Evolutionary conservation across 2,329 filamentous ascomycete species (phyloP).

Genomic region (Monosporascus sp.): DNA sequence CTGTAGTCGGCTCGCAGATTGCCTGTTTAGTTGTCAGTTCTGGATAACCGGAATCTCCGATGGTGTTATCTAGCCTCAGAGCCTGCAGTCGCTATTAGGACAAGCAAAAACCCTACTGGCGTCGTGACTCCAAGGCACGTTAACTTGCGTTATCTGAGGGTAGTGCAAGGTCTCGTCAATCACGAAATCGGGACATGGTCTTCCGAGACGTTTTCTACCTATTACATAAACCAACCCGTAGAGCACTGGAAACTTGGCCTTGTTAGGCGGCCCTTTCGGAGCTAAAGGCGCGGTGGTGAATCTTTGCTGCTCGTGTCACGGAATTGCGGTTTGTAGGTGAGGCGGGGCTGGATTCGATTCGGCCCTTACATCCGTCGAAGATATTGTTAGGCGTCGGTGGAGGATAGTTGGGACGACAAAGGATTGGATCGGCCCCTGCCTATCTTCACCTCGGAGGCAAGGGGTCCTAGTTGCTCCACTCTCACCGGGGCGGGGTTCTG

Average conservation of each 20-base stretch:
- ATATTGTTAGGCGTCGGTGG: not conserved
- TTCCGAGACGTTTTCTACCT: not conserved
- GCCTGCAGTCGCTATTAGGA: too few species aligned
- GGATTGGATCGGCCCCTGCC: not conserved
- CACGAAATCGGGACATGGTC: not conserved
- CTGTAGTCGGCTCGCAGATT: too few species aligned
- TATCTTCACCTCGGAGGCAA: not conserved
- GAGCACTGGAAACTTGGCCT: not conserved
- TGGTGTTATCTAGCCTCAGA: too few species aligned
- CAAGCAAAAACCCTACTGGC: too few species aligned
- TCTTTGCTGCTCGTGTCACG: too few species aligned
- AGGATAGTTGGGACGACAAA: not conserved
- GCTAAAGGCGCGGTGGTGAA: not conserved
- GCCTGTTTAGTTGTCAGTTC: too few species aligned
- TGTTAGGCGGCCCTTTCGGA: not conserved
- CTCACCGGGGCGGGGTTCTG: not conserved
- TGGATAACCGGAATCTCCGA: too few species aligned
- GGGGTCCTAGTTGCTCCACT: not conserved
- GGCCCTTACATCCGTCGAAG: not conserved
- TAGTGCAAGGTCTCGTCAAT: too few species aligned
- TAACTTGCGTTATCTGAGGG: too few species aligned
- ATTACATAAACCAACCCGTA: not conserved
- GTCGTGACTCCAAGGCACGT: too few species aligned
- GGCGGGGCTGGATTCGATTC: not conserved
- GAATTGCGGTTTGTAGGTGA: not conserved